These are phyloP conservation scores for Starmera caribaea DNA, from an alignment of 805 yeast species.

Conservation along the genomic window DNA sequence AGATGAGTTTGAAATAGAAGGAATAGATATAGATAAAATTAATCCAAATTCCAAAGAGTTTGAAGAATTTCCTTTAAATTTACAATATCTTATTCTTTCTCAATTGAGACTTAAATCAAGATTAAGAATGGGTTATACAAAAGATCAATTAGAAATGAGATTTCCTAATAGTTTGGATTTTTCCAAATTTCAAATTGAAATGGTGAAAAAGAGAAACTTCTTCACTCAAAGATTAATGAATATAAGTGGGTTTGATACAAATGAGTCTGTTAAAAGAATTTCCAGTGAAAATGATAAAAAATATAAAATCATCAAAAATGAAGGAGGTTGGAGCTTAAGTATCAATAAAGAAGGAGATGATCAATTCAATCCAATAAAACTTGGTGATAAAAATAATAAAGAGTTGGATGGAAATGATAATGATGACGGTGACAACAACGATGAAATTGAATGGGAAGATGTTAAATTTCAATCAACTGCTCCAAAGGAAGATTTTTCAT, in stretches of 20 bases:
- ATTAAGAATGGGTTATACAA: conserved; percentile 88
- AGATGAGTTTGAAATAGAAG: conserved; percentile 45
- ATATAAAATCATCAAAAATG: conserved; percentile 66
- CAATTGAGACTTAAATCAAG: conserved; percentile 78
- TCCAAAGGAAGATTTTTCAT: conserved; percentile 27
- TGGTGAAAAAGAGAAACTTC: conserved; percentile 86
- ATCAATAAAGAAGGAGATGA: conserved; percentile 28
- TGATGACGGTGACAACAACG: conserved; percentile 28
- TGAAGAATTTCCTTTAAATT: conserved; percentile 62
- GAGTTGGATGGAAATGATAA: conserved; percentile 19
- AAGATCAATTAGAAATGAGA: conserved; percentile 72
- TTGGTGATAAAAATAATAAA: not conserved
- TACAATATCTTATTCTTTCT: conserved; percentile 82
- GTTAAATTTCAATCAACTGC: conserved; percentile 31
- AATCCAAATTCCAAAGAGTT: conserved; percentile 83
- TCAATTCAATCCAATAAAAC: not conserved
- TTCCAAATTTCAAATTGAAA: conserved; percentile 84
- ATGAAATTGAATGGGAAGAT: conserved; percentile 62
- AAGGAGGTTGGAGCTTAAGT: conserved; percentile 78
- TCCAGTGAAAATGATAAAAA: conserved; percentile 77
- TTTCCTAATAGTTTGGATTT: conserved; percentile 87
- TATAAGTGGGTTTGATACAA: conserved; percentile 60
- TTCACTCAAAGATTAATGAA: conserved; percentile 83
- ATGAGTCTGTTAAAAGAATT: conserved; percentile 36
- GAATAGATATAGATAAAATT: conserved; percentile 57